Percentiles rank a stretch among this genome's conserved stretches.
These are phyloP conservation scores for Lanmaoa rubissima DNA, from an alignment of 768 basidiomycete genomes.

Conservation along the genomic window DNA sequence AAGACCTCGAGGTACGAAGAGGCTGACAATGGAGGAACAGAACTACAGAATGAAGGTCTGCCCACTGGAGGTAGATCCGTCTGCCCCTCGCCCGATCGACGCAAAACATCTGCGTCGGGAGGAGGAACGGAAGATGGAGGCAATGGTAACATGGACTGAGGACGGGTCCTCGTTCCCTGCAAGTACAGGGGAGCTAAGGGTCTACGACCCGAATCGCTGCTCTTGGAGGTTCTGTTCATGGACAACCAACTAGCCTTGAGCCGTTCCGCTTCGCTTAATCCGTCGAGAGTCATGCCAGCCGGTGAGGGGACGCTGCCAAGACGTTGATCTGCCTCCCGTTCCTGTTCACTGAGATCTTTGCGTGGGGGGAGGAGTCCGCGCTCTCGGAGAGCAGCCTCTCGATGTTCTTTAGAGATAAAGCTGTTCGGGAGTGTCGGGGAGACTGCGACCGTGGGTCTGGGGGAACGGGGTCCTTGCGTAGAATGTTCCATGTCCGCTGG, in stretches of 20 bases:
- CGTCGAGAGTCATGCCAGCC: conserved; percentile 9
- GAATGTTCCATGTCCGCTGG: background rate
- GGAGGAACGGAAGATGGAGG: conserved; percentile 4
- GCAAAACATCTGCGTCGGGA: background rate
- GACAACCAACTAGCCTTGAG: conserved; percentile 57
- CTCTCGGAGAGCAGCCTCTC: conserved; percentile 58
- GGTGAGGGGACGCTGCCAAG: conserved; percentile 37
- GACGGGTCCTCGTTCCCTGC: background rate
- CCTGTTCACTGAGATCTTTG: conserved; percentile 36
- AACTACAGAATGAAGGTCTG: conserved; percentile 26
- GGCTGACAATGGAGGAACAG: conserved; percentile 22
- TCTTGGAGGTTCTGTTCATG: conserved; percentile 31
- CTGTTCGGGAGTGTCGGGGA: conserved; percentile 23
- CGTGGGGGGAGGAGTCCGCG: conserved; percentile 54
- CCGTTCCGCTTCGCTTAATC: conserved; percentile 45
- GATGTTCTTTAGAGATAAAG: conserved; percentile 21
- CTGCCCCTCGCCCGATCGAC: conserved; percentile 13
- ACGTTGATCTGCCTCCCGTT: conserved; percentile 45
- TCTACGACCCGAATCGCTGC: conserved; percentile 23
- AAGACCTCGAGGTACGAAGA: conserved; percentile 29
- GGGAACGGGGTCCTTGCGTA: conserved; percentile 2
- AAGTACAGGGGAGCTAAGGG: background rate
- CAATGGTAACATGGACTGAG: background rate
- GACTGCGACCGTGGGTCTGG: background rate
- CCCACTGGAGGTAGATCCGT: conserved; percentile 6